These are phyloP conservation scores for Lanzia echinophila DNA, from an alignment of 2,329 filamentous ascomycete species.

Conservation along the genomic window DNA sequence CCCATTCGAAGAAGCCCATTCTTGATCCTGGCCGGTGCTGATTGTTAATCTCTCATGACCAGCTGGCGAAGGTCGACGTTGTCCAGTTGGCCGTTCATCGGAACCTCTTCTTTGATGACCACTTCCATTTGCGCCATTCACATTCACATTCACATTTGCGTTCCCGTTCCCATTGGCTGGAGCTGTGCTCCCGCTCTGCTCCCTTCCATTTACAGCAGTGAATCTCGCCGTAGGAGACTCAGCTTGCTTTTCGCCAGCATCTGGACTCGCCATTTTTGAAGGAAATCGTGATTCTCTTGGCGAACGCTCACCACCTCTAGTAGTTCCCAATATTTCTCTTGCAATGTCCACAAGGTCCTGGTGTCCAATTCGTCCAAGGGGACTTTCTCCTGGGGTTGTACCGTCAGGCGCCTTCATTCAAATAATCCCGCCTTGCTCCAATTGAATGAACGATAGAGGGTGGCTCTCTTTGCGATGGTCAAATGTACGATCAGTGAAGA, in stretches of 20 bases:
- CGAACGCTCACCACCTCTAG: background rate
- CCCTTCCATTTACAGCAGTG: conserved; percentile 31
- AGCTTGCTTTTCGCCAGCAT: conserved; percentile 16
- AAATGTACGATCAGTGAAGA: conserved; percentile 5
- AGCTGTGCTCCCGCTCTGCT: conserved; percentile 10
- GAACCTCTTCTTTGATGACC: conserved; percentile 23
- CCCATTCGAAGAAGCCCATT: conserved; percentile 26
- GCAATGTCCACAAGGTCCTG: conserved; percentile 23
- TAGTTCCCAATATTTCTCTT: conserved; percentile 18
- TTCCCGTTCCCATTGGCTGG: background rate
- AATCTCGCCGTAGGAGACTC: conserved; percentile 30
- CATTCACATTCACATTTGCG: background rate
- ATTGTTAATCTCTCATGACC: conserved; percentile 31
- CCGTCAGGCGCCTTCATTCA: conserved; percentile 13
- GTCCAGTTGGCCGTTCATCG: conserved; percentile 28
- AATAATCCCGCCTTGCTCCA: conserved; percentile 1
- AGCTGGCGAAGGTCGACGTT: conserved; percentile 26
- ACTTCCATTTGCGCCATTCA: conserved; percentile 17
- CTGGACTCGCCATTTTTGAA: conserved; percentile 14
- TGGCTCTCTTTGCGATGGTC: conserved; percentile 3
- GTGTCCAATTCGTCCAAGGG: conserved; percentile 13
- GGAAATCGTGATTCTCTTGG: background rate
- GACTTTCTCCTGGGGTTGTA: conserved; percentile 16
- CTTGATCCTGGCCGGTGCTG: conserved; percentile 26
- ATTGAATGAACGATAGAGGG: conserved; percentile 2